These are phyloP conservation scores for Lentinus polychrous DNA, from an alignment of 1,284 basidiomycete genomes.

Conservation along the genomic window DNA sequence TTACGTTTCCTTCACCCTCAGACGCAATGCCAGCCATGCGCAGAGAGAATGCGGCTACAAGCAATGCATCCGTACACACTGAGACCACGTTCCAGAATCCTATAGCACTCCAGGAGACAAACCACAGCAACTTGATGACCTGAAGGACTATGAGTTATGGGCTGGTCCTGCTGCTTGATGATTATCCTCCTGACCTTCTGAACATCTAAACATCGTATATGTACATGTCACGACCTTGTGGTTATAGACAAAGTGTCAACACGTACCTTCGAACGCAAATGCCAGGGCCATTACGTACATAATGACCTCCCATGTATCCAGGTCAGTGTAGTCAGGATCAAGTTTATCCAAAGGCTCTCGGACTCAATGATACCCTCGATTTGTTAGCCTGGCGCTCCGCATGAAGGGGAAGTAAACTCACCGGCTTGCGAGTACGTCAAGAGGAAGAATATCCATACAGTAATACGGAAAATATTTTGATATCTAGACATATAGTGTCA, in stretches of 20 bases:
- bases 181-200: constrained; percentile 41
- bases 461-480: constrained; percentile 70
- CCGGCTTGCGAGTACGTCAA: constrained; percentile 82
- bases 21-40: constrained; percentile 59
- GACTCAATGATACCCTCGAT: constrained; percentile 33
- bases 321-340: constrained; percentile 36
- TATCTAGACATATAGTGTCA: constrained; percentile 40
- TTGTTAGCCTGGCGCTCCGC: too few species aligned
- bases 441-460: constrained; percentile 82
- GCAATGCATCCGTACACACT: constrained; percentile 64
- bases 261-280: constrained; percentile 70
- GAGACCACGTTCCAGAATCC: constrained; percentile 80
- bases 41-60: constrained; percentile 68
- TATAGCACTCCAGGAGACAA: constrained; percentile 65
- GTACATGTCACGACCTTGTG: background rate
- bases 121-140: constrained; percentile 59
- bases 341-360: constrained; percentile 64
- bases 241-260: background rate
- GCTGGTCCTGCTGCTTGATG: background rate
- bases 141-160: constrained; percentile 19
- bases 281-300: constrained; percentile 75
- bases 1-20: constrained; percentile 32
- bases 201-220: constrained; percentile 42
- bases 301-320: constrained; percentile 74
- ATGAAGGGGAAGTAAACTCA: constrained; percentile 25